Evolutionary conservation across 2,329 filamentous ascomycete genomes (phyloP), one percentile per base, ranked within the genome.

Genomic region (Trichoderma pleuroti): DNA sequence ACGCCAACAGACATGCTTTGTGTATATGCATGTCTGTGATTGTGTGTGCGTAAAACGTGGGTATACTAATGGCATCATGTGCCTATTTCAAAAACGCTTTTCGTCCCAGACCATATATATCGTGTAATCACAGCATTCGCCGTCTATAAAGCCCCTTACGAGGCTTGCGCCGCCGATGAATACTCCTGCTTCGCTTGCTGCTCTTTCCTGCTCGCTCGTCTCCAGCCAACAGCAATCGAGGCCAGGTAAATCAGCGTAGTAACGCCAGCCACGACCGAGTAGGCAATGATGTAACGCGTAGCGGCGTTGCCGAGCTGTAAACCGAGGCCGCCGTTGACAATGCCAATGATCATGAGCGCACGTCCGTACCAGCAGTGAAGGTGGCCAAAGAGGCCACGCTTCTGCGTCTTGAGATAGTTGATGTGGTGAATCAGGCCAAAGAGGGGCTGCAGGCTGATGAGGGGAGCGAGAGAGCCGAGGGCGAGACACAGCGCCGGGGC

Each of bases 291-390:
- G 57, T 85, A 84, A 12, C 77, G 75, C 3, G 72, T 78, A 1
- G 79, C 73, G 1, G 84, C 82, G 18, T 74, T 72, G 1, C 86
- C 82, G 18, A 90, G 80, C 73, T 84, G 72, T 32, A 92, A 80
- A 4, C 90, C 90, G 5, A 91, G 78, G 0, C 89, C 90, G 69
- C 89, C 90, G 74, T 91, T 91, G 74, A 91, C 77, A 57, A 91
- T 82, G 30, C 87, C 89, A 3, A 91, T 76, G 21, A 86, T 69
- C 73, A 92, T 86, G 56, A 91, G 77, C 1, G 81, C 74, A 21
- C 89, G 85, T 14, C 90, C 90, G 75, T 85, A 89, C 87, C 88
- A 91, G 74, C 90, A 86, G 76, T 92, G 90, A 1, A 81, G 76
- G 73, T 90, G 79, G 73, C 87, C 88, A 72, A 90, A 76, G 52